Evolutionary conservation across 1,139 yeast species (phyloP).

Genomic region (Magnusiomyces tetraspermus): DNA sequence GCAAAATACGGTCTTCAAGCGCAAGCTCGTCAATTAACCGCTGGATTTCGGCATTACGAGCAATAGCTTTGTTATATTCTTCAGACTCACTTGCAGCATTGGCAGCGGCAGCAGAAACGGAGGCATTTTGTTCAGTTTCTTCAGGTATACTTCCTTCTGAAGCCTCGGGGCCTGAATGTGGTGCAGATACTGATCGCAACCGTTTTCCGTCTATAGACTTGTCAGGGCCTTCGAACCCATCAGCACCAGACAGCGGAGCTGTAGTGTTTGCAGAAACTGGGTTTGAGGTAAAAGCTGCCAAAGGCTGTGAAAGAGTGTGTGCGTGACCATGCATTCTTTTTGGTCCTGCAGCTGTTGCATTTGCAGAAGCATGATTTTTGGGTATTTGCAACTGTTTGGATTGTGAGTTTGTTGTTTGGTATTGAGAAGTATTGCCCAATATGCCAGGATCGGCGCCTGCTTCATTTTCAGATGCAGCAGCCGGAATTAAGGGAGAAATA

Average conservation of each 20-base stretch:
- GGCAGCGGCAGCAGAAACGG: background rate
- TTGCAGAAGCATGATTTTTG: no score
- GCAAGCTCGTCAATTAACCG: conserved; percentile 12
- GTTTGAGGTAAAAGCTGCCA: background rate
- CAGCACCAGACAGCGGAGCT: background rate
- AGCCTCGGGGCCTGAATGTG: background rate
- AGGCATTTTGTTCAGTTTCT: no score
- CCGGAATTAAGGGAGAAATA: conserved; percentile 13
- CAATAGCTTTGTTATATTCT: background rate
- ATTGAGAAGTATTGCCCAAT: background rate
- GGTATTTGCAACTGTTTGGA: background rate
- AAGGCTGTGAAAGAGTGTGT: background rate
- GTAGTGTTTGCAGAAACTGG: conserved; percentile 4
- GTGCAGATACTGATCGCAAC: background rate
- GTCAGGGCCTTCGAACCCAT: background rate
- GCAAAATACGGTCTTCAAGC: conserved; percentile 31
- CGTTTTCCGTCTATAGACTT: background rate
- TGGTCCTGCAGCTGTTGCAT: background rate
- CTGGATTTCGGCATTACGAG: conserved; percentile 3
- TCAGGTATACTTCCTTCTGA: no score
- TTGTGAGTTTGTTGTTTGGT: background rate
- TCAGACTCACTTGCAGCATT: background rate
- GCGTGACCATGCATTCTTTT: background rate
- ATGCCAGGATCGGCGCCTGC: no score
- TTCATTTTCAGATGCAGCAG: background rate